Evolutionary conservation across 2,329 filamentous ascomycete genomes (phyloP).

Genomic region (Xylariaceae sp.): DNA sequence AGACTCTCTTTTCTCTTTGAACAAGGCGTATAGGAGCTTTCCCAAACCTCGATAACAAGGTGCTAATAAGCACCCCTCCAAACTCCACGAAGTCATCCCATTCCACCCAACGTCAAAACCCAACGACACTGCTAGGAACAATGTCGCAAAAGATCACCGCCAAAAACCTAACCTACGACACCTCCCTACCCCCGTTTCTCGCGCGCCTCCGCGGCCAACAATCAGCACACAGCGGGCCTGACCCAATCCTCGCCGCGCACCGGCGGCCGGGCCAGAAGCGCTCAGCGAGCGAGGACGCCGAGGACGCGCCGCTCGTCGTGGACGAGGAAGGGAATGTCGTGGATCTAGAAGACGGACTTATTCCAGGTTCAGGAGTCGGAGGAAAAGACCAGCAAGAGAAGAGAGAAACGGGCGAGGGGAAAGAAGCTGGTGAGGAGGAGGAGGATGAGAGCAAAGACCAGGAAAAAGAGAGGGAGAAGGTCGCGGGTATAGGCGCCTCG

Average conservation of each 20-base stretch:
- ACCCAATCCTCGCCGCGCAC: constrained; percentile 58
- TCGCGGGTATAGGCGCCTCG: constrained; percentile 51
- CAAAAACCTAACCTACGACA: constrained; percentile 73
- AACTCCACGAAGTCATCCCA: no score
- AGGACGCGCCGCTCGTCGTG: constrained; percentile 78
- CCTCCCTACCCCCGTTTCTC: constrained; percentile 66
- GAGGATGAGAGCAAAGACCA: constrained; percentile 23
- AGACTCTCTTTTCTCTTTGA: no score
- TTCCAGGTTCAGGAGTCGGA: constrained; percentile 37
- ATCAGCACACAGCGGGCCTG: constrained; percentile 51
- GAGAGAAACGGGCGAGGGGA: constrained; percentile 19
- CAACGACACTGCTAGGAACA: no score
- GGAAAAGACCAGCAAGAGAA: constrained; percentile 16
- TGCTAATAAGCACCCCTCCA: no score
- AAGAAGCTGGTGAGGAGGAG: constrained; percentile 26
- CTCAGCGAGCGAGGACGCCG: constrained; percentile 72
- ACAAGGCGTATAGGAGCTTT: no score
- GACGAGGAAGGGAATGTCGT: constrained; percentile 75
- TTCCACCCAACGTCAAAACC: no score
- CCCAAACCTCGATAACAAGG: no score
- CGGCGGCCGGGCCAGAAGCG: constrained; percentile 57
- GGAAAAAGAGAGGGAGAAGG: constrained; percentile 44
- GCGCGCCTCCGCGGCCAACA: constrained; percentile 59
- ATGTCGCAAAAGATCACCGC: constrained; percentile 69
- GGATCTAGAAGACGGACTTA: constrained; percentile 47